Conservation (phyloP, 495 filamentous ascomycete genomes). For the Penicillium atrosanguineum region DNA sequence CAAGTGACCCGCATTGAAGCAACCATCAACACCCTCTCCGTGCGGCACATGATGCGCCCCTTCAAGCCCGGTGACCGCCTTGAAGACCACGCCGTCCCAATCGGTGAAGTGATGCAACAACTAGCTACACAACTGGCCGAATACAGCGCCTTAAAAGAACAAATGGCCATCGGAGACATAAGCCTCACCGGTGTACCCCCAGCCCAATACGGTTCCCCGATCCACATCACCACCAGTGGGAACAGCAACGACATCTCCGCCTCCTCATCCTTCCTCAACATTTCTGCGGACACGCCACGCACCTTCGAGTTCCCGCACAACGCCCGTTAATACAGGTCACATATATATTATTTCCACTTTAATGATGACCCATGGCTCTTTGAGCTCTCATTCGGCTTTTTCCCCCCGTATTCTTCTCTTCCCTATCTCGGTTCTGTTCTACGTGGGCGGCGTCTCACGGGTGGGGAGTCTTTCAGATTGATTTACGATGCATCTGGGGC, state of each 20-base stretch:
- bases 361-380: constrained; percentile 10
- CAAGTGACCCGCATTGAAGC: constrained; percentile 91
- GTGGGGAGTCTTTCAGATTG: constrained; percentile 11
- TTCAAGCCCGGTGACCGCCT: constrained; percentile 46
- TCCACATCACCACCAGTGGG: constrained; percentile 16
- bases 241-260: constrained; percentile 28
- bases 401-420: background rate
- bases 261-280: constrained; percentile 33
- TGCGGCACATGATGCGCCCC: constrained; percentile 62
- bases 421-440: constrained; percentile 1
- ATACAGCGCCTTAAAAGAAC: constrained; percentile 49
- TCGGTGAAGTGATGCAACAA: constrained; percentile 47
- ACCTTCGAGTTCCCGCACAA: constrained; percentile 17
- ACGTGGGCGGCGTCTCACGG: constrained; percentile 22
- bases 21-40: constrained; percentile 61
- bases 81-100: constrained; percentile 51
- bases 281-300: constrained; percentile 19
- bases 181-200: constrained; percentile 26
- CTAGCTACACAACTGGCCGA: constrained; percentile 49
- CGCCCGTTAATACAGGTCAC: constrained; percentile 5
- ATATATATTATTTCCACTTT: constrained; percentile 1
- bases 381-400: background rate
- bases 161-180: constrained; percentile 34
- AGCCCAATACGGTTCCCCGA: constrained; percentile 6
- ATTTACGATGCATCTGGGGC: constrained; percentile 25